Base-by-base conservation (phyloP, 2,329 filamentous ascomycete genomes). In the Aspergillus nomiae region DNA sequence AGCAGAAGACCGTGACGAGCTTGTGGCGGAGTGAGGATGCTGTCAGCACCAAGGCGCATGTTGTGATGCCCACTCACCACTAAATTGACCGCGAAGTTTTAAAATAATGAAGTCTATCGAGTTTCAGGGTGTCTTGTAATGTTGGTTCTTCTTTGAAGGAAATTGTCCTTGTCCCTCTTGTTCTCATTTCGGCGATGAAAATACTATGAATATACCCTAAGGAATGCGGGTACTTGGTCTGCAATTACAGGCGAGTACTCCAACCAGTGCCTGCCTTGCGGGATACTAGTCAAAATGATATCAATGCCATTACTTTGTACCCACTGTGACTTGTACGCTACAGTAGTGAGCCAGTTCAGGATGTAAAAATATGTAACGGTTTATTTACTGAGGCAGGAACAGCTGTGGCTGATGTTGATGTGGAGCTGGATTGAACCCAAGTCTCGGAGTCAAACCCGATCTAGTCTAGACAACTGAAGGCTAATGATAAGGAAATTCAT, bases 1-100 rank as follows among this genome's bases (percentile, higher is more conserved):
- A 98, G 82, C 87, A 91, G 75, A 98, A 99, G 91, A 99, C 95
- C 3, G 95, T 99, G 56, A 99, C 95, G 59, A 90, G 92, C 69
- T 81, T 96, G 76, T 99, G 95, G 95, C 88, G 88, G 74, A 88
- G 86, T 65, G 89, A 94, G 73, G 94, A 97, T 81, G 94, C 92
- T 0, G 86, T 95, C 56, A 89, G 88, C 60, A 91, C 89, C 69
- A 94, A 94, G 86, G 94, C 94, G 19, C 88, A 89, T 72, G 92
- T 96, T 12, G 86, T 91, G 65, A 98, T 98, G 94, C 94, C 94
- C 24, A 90, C 87, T 38, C 87, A 90, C 55, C 77, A 71, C n/a
- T 76, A 65, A 67, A 26, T 28, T 48, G 19, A 34, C 46, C 10
- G 28, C 26, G 45, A 30, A 21, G 55, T 54, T 24, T 6, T 34